Evolutionary conservation across 805 yeast genomes (phyloP).

Genomic region (Ogataea trehalophila): DNA sequence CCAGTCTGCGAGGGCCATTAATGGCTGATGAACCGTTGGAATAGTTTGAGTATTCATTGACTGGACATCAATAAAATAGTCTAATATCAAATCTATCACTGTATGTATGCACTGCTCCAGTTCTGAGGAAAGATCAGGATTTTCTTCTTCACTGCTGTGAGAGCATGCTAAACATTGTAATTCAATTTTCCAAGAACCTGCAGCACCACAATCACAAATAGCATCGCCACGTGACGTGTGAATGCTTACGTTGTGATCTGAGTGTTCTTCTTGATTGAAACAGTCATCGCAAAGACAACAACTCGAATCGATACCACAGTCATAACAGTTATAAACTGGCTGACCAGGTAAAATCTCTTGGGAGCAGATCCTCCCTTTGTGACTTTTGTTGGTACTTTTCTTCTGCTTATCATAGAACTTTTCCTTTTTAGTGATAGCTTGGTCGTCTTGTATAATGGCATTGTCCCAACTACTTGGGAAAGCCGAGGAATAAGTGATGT

Average conservation of each 20-base stretch:
- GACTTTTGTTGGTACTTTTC: slow-evolving; percentile 29
- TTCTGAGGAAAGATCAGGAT: slow-evolving; percentile 15
- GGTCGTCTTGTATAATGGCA: slow-evolving; percentile 10
- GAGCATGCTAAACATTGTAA: slow-evolving; percentile 43
- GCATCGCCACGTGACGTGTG: slow-evolving; percentile 50
- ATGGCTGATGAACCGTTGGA: slow-evolving; percentile 10
- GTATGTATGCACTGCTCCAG: slow-evolving; percentile 20
- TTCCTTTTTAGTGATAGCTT: slow-evolving; percentile 11
- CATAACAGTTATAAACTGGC: slow-evolving; percentile 66
- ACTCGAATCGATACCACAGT: slow-evolving; percentile 73
- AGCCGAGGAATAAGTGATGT: slow-evolving; percentile 4
- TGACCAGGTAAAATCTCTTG: slow-evolving; percentile 56
- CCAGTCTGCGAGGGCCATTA: slow-evolving; percentile 3
- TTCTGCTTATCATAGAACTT: slow-evolving; percentile 19
- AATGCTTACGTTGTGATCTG: slow-evolving; percentile 56
- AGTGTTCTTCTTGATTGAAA: slow-evolving; percentile 65
- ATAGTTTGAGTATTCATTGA: slow-evolving; percentile 28
- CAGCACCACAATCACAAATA: slow-evolving; percentile 73
- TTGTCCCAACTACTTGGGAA: slow-evolving; percentile 25
- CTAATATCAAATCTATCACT: slow-evolving; percentile 31
- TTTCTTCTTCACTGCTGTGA: slow-evolving; percentile 4
- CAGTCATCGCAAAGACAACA: slow-evolving; percentile 75
- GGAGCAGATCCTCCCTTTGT: slow-evolving; percentile 66
- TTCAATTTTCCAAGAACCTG: slow-evolving; percentile 51
- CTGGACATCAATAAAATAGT: slow-evolving; percentile 38